phyloP scores from a whole-genome alignment of 2,329 filamentous ascomycete species.

The Calycina herbarum region DNA sequence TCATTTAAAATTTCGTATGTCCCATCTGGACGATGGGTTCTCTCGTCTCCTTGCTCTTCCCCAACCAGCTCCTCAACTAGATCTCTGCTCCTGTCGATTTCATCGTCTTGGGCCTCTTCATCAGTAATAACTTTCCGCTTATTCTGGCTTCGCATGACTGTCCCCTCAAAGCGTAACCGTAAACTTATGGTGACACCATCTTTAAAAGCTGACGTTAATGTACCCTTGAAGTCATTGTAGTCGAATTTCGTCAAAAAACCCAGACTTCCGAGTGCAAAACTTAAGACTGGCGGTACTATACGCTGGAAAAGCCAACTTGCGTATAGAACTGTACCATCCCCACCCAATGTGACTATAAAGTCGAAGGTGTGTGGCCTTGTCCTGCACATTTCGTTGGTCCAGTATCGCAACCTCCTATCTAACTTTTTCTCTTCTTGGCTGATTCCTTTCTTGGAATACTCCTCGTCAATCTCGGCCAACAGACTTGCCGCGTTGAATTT shows the following conservation, averaged over 20 bases:
- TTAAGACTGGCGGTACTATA: slow-evolving; percentile 89
- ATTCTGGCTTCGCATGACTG: slow-evolving; percentile 78
- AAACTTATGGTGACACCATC: slow-evolving; percentile 88
- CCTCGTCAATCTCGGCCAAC: slow-evolving; percentile 56
- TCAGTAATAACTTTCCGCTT: slow-evolving; percentile 38
- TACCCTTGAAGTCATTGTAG: slow-evolving; percentile 71
- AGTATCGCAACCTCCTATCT: slow-evolving; percentile 66
- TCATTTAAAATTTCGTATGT: slow-evolving; percentile 94
- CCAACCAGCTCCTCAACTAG: slow-evolving; percentile 88
- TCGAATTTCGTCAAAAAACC: slow-evolving; percentile 98
- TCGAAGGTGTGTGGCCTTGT: slow-evolving; percentile 85
- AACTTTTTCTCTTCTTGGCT: slow-evolving; percentile 24
- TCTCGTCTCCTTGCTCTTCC: slow-evolving; percentile 78
- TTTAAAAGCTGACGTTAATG: slow-evolving; percentile 68
- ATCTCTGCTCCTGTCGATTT: slow-evolving; percentile 53
- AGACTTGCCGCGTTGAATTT: slow-evolving; percentile 74
- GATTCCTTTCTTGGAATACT: slow-evolving; percentile 41
- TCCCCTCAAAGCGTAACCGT: slow-evolving; percentile 86
- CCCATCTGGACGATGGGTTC: slow-evolving; percentile 80
- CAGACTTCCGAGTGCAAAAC: slow-evolving; percentile 86
- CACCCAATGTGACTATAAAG: slow-evolving; percentile 87
- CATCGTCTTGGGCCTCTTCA: slow-evolving; percentile 40
- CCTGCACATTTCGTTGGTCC: slow-evolving; percentile 77
- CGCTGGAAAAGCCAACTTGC: slow-evolving; percentile 96
- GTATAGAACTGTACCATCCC: slow-evolving; percentile 96